Percentiles rank a stretch among this genome's conserved stretches.
These are phyloP conservation scores for Isatis lusitanica DNA, from an alignment of 441 rosid genomes.

Conservation along the genomic window DNA sequence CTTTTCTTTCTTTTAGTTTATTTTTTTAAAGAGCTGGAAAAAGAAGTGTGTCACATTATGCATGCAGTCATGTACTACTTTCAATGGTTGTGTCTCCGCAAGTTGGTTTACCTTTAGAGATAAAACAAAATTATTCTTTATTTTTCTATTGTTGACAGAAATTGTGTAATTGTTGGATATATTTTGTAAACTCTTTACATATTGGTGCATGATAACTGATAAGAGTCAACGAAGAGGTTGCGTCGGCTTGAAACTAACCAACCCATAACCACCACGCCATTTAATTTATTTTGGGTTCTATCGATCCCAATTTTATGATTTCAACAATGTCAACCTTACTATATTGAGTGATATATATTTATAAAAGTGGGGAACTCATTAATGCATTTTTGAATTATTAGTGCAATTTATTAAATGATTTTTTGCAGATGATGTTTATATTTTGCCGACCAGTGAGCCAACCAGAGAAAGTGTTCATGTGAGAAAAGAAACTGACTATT, in stretches of 20 bases:
- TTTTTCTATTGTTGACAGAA: neutral
- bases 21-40: constrained; percentile 13
- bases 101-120: constrained; percentile 22
- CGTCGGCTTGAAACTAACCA: constrained; percentile 4
- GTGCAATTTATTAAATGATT: neutral
- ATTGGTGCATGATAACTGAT: neutral
- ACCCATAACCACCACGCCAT: neutral
- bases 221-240: constrained; percentile 7
- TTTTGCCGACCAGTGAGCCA: constrained; percentile 11
- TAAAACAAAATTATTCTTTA: neutral
- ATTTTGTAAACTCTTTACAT: neutral
- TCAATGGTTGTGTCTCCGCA: constrained; percentile 25
- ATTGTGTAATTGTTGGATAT: neutral
- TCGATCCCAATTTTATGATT: constrained; percentile 1
- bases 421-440: neutral
- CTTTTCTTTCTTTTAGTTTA: neutral
- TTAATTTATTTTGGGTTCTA: neutral
- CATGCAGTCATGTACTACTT: constrained; percentile 23
- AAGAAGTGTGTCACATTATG: constrained; percentile 33
- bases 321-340: neutral
- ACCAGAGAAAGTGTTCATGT: constrained; percentile 1
- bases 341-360: neutral
- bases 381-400: neutral
- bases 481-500: constrained; percentile 3
- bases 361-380: neutral